These are phyloP conservation scores for Sporothrix globosa DNA, from an alignment of 2,329 filamentous ascomycete genomes.

Conservation along the genomic window DNA sequence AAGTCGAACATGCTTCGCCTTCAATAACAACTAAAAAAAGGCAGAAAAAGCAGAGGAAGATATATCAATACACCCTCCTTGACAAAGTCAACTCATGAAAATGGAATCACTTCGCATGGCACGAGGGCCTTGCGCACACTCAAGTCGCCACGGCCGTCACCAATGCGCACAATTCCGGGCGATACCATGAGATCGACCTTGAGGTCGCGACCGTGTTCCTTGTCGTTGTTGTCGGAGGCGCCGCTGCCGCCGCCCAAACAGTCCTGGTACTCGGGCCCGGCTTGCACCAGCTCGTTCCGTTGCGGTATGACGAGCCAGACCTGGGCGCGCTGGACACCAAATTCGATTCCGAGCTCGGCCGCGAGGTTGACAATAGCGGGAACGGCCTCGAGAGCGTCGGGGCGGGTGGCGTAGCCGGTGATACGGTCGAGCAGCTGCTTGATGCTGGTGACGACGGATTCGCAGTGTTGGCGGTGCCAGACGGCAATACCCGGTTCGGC, in stretches of 20 bases:
- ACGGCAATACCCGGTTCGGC: conserved; percentile 4
- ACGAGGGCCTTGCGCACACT: conserved; percentile 28
- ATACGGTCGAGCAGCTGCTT: conserved; percentile 29
- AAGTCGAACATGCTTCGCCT: background rate
- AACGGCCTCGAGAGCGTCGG: conserved; percentile 23
- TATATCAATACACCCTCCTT: background rate
- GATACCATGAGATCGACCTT: conserved; percentile 33
- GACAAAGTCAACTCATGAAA: background rate
- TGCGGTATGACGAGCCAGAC: conserved; percentile 22
- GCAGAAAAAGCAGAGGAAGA: background rate
- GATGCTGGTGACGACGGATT: conserved; percentile 11
- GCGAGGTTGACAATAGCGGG: conserved; percentile 28
- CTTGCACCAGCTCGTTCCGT: conserved; percentile 20
- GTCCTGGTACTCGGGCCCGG: conserved; percentile 34
- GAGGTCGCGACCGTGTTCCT: conserved; percentile 6
- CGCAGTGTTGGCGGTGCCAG: conserved; percentile 30
- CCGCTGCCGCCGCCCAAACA: conserved; percentile 24
- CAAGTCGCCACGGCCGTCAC: conserved; percentile 33
- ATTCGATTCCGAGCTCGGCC: conserved; percentile 34
- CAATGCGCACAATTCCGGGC: conserved; percentile 33
- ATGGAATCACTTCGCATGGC: conserved; percentile 33
- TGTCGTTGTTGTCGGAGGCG: conserved; percentile 19
- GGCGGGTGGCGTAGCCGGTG: conserved; percentile 28
- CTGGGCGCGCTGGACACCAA: conserved; percentile 34
- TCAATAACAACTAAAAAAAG: background rate